Conservation (phyloP, 805 yeast species). For the Grigorovia jiainica region DNA sequence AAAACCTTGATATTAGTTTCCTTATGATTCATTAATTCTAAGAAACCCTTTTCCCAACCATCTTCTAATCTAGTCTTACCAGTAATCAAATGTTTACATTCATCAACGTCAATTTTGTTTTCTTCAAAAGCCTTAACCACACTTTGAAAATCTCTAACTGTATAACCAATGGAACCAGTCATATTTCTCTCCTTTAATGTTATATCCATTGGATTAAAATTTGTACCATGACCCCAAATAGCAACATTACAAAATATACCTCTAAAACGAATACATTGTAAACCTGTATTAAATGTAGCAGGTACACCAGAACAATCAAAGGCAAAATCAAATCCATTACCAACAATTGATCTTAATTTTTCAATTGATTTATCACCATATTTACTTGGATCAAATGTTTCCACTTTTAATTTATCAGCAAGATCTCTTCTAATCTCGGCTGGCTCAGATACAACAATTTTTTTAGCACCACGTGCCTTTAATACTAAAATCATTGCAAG, state of each 20-base stretch:
- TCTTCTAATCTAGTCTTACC: constrained; percentile 41
- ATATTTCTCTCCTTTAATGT: constrained; percentile 45
- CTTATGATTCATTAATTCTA: constrained; percentile 42
- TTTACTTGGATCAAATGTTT: constrained; percentile 40
- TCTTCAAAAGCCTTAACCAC: constrained; percentile 42
- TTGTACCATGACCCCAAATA: constrained; percentile 48
- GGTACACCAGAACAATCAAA: constrained; percentile 46
- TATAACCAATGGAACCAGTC: constrained; percentile 56
- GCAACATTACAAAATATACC: constrained; percentile 59
- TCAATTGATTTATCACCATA: constrained; percentile 30
- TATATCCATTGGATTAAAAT: constrained; percentile 45
- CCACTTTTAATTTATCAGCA: constrained; percentile 40
- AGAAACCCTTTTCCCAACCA: constrained; percentile 45
- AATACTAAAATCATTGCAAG: constrained; percentile 47
- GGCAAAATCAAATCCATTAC: constrained; percentile 40
- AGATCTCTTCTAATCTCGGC: constrained; percentile 40
- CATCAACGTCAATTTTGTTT: constrained; percentile 38
- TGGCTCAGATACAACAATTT: constrained; percentile 43
- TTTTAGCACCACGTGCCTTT: constrained; percentile 40
- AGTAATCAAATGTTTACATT: constrained; percentile 42
- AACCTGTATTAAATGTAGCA: constrained; percentile 42
- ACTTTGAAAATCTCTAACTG: constrained; percentile 45
- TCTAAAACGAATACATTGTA: constrained; percentile 40
- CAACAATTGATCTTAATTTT: constrained; percentile 32
- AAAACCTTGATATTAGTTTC: constrained; percentile 47